phyloP scores from a whole-genome alignment of 306 rosid species.

The Glycyrrhiza uralensis region DNA sequence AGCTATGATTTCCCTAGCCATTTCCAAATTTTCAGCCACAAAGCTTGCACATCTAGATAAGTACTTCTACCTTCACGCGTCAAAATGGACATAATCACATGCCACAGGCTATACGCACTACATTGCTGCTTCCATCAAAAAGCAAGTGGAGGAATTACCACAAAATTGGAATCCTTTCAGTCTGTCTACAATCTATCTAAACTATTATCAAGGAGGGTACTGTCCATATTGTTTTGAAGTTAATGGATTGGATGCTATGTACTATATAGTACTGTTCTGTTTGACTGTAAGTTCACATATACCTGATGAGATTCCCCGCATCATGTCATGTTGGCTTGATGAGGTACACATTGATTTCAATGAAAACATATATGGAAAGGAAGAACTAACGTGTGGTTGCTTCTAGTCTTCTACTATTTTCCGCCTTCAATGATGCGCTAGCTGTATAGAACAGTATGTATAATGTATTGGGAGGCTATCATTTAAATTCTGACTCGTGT shows the following conservation, averaged over 20 bases:
- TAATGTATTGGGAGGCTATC: background rate
- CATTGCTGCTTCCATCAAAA: slow-evolving; percentile 23
- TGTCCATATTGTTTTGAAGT: background rate
- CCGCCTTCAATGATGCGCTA: too few relatives aligned
- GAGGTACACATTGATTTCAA: slow-evolving; percentile 18
- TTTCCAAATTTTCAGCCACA: slow-evolving; percentile 7
- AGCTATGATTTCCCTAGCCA: too few relatives aligned
- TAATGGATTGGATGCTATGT: too few relatives aligned
- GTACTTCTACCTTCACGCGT: background rate
- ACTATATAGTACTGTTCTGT: slow-evolving; percentile 20
- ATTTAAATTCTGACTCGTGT: background rate
- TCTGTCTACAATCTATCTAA: slow-evolving; percentile 9
- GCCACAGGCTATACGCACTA: slow-evolving; percentile 9
- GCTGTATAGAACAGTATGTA: too few relatives aligned
- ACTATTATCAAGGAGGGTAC: background rate
- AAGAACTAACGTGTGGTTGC: background rate
- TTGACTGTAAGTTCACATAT: background rate
- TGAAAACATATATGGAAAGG: background rate
- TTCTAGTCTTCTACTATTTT: too few relatives aligned
- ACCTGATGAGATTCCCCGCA: slow-evolving; percentile 20
- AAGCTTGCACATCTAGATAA: background rate
- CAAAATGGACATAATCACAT: slow-evolving; percentile 21
- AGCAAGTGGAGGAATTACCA: slow-evolving; percentile 14
- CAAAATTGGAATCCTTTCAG: slow-evolving; percentile 10
- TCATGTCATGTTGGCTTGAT: slow-evolving; percentile 15